Conservation (phyloP, 768 basidiomycete species). For the Kondoa malvinella region DNA sequence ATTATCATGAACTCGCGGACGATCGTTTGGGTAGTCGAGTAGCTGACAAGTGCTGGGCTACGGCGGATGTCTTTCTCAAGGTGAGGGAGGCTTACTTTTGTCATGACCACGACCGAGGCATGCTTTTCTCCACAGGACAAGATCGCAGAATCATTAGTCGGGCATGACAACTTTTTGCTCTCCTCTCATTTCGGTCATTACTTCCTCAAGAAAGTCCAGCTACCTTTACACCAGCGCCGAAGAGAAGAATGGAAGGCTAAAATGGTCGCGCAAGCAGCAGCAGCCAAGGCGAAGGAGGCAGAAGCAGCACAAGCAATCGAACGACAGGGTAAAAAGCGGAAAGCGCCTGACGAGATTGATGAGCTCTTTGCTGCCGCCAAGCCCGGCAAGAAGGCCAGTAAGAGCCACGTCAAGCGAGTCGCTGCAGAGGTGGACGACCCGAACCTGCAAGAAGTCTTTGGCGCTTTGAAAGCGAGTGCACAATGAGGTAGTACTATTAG, state of each 20-base stretch:
- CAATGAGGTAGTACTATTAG: neutral
- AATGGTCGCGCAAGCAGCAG: slow-evolving; percentile 33
- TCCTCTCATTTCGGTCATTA: slow-evolving; percentile 73
- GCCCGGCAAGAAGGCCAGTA: neutral
- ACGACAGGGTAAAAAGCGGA: neutral
- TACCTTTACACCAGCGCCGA: slow-evolving; percentile 57
- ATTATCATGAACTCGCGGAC: slow-evolving; percentile 64
- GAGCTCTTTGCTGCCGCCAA: neutral
- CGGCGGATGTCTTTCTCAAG: slow-evolving; percentile 81
- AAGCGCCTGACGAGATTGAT: neutral
- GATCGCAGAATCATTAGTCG: slow-evolving; percentile 62
- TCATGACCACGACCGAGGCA: neutral
- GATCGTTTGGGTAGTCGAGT: slow-evolving; percentile 81
- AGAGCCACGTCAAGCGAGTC: neutral
- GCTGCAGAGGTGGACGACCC: neutral
- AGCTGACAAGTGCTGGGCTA: slow-evolving; percentile 75
- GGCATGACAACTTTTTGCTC: slow-evolving; percentile 53
- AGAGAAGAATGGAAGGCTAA: slow-evolving; percentile 69
- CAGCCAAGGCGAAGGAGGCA: neutral
- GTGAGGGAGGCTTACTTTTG: slow-evolving; percentile 37
- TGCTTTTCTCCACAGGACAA: slow-evolving; percentile 48
- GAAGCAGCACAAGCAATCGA: neutral
- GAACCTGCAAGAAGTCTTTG: neutral
- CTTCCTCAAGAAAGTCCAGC: slow-evolving; percentile 59
- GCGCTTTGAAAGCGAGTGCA: neutral